phyloP scores from a whole-genome alignment of 805 yeast genomes.

The Lachancea mirantina region DNA sequence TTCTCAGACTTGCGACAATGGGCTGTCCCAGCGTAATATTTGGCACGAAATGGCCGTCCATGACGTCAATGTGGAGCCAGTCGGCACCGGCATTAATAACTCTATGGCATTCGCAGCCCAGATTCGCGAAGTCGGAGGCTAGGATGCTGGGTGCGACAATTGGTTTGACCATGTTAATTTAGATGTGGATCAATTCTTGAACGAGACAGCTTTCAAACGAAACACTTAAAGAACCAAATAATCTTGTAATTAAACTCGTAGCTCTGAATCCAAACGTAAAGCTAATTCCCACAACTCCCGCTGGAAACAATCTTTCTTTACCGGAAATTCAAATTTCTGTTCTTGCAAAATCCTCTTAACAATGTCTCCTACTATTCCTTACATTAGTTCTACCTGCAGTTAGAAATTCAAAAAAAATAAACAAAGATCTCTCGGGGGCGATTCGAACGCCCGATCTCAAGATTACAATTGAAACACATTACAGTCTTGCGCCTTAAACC shows the following conservation, averaged over 20 bases:
- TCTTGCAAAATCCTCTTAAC: too few species aligned
- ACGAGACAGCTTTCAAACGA: too few species aligned
- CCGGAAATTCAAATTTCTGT: too few species aligned
- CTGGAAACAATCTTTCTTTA: too few species aligned
- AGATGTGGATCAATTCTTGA: neutral
- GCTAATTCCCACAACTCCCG: too few species aligned
- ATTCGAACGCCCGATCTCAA: slow-evolving; percentile 46
- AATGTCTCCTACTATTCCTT: too few species aligned
- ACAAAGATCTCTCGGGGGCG: slow-evolving; percentile 41
- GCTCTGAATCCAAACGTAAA: too few species aligned
- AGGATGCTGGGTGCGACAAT: slow-evolving; percentile 92
- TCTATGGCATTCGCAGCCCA: slow-evolving; percentile 80
- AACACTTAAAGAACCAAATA: too few species aligned
- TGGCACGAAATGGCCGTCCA: slow-evolving; percentile 99
- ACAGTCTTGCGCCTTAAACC: slow-evolving; percentile 43
- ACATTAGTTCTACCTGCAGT: neutral
- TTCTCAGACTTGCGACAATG: slow-evolving; percentile 68
- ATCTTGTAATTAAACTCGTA: too few species aligned
- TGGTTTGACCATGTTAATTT: slow-evolving; percentile 55
- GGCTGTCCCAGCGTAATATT: slow-evolving; percentile 94
- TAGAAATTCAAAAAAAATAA: slow-evolving; percentile 5
- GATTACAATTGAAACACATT: slow-evolving; percentile 32
- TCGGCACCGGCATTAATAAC: slow-evolving; percentile 80
- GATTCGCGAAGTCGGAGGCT: slow-evolving; percentile 83
- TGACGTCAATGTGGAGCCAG: slow-evolving; percentile 96